These are phyloP conservation scores for Trichoderma virens DNA, from an alignment of 495 filamentous ascomycete species.

Conservation along the genomic window DNA sequence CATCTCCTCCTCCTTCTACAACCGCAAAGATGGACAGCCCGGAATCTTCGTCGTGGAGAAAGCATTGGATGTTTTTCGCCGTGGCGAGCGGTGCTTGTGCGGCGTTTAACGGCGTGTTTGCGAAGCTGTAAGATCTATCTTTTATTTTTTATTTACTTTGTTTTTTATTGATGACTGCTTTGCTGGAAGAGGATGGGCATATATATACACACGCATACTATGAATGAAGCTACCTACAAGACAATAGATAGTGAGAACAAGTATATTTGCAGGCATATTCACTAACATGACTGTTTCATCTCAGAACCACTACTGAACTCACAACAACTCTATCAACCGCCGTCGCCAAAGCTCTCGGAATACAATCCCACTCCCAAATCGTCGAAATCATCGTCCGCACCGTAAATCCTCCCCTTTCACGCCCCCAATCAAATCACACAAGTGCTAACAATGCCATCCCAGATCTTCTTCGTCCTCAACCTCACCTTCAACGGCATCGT, in stretches of 20 bases:
- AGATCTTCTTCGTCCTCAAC: slow-evolving; percentile 86
- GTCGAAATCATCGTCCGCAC: slow-evolving; percentile 61
- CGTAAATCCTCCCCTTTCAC: slow-evolving; percentile 44
- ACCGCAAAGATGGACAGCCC: background rate
- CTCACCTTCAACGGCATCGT: slow-evolving; percentile 77
- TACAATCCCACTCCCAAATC: slow-evolving; percentile 41
- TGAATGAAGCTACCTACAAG: background rate
- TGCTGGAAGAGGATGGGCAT: no score
- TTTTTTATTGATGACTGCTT: background rate
- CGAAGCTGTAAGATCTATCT: slow-evolving; percentile 64
- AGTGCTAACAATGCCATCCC: background rate
- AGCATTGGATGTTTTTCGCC: slow-evolving; percentile 74
- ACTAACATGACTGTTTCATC: background rate
- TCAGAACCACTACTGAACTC: slow-evolving; percentile 75
- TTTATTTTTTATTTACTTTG: background rate
- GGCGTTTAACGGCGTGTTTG: slow-evolving; percentile 91
- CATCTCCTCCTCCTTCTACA: background rate
- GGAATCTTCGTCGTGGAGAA: slow-evolving; percentile 24
- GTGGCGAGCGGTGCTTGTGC: slow-evolving; percentile 83
- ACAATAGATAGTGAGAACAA: background rate
- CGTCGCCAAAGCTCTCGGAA: slow-evolving; percentile 54
- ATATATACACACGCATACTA: background rate
- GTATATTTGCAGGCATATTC: no score
- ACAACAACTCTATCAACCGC: slow-evolving; percentile 61
- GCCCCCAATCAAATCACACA: background rate